A percentile compares a stretch with the other conserved stretches of the same genome.
These are phyloP conservation scores for Curvularia sp. DNA, from an alignment of 2,329 filamentous ascomycete species.

Conservation along the genomic window DNA sequence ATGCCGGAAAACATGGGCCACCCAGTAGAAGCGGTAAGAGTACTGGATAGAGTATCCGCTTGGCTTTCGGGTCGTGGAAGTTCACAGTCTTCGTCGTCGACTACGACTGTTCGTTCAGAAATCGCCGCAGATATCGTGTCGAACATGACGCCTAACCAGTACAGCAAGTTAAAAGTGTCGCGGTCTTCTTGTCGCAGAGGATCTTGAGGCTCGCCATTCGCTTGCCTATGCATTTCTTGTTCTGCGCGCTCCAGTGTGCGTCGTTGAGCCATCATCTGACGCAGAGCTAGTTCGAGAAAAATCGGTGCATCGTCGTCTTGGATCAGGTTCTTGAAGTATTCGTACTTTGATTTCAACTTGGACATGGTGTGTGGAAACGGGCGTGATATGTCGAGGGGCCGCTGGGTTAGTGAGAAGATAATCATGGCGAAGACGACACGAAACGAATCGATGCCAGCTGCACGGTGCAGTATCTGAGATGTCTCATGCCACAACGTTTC, in stretches of 20 bases:
- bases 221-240: constrained; percentile 18
- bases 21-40: neutral
- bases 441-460: constrained; percentile 52
- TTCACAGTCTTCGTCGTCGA: constrained; percentile 57
- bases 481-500: constrained; percentile 54
- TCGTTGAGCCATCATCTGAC: constrained; percentile 17
- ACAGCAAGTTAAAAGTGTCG: constrained; percentile 61
- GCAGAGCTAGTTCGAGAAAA: constrained; percentile 14
- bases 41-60: neutral
- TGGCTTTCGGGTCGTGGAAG: constrained; percentile 29
- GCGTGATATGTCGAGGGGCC: constrained; percentile 38
- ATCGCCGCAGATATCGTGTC: constrained; percentile 65
- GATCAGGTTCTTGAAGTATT: constrained; percentile 10
- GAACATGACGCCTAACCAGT: constrained; percentile 67
- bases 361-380: neutral
- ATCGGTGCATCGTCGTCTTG: constrained; percentile 16
- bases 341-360: constrained; percentile 1
- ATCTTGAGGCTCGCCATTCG: constrained; percentile 20
- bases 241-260: constrained; percentile 12
- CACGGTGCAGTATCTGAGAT: constrained; percentile 46
- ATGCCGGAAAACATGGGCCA: neutral
- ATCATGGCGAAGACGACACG: constrained; percentile 55
- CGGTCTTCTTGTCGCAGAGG: constrained; percentile 45
- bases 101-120: constrained; percentile 56
- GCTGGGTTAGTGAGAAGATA: constrained; percentile 54